These are phyloP conservation scores for Fusarium abutilonis DNA, from an alignment of 2,329 filamentous ascomycete species.

Conservation along the genomic window DNA sequence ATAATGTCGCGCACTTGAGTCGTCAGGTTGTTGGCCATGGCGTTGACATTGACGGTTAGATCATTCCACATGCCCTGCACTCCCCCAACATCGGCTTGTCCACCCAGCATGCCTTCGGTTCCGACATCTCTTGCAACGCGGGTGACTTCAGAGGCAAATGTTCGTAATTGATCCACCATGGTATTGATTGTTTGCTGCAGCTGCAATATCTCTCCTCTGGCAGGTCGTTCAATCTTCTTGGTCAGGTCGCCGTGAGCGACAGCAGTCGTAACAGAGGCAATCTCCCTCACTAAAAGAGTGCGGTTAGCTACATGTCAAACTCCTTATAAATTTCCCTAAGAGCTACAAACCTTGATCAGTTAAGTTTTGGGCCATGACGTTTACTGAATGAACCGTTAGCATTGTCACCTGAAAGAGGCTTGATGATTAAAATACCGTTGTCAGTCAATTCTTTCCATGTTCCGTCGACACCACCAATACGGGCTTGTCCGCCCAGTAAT, in stretches of 20 bases:
- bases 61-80: conserved; percentile 92
- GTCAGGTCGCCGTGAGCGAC: conserved; percentile 85
- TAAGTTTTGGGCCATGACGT: conserved; percentile 84
- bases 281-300: conserved; percentile 72
- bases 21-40: conserved; percentile 87
- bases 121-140: conserved; percentile 85
- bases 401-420: neutral
- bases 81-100: conserved; percentile 83
- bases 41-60: conserved; percentile 85
- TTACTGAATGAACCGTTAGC: conserved; percentile 62
- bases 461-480: conserved; percentile 92
- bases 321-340: neutral
- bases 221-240: conserved; percentile 84
- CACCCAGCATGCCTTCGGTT: conserved; percentile 83
- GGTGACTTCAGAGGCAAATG: conserved; percentile 85
- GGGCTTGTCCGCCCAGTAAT: conserved; percentile 90
- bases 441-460: conserved; percentile 98
- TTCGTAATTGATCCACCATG: conserved; percentile 87
- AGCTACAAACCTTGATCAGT: conserved; percentile 71
- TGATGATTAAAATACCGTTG: conserved; percentile 65
- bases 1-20: conserved; percentile 96
- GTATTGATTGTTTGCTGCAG: conserved; percentile 88
- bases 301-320: conserved; percentile 24
- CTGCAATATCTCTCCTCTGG: conserved; percentile 83
- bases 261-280: conserved; percentile 84